These are phyloP conservation scores for Candida golubevii DNA, from an alignment of 805 yeast species.

Conservation along the genomic window DNA sequence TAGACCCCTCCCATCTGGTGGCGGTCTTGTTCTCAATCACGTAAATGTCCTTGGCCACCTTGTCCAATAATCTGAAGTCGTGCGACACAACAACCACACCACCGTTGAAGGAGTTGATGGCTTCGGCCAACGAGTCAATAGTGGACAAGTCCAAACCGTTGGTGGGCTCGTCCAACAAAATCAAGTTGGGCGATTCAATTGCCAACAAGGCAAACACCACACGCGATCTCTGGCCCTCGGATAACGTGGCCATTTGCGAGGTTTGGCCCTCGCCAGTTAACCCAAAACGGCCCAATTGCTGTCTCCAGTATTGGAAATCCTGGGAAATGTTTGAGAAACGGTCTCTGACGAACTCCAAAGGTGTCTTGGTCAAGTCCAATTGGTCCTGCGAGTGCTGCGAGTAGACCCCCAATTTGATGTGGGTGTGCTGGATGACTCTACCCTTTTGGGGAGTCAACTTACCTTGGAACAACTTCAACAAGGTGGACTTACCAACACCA, in stretches of 20 bases:
- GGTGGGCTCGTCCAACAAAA: slow-evolving; percentile 97
- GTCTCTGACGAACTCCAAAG: slow-evolving; percentile 95
- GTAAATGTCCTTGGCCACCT: slow-evolving; percentile 94
- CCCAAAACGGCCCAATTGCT: slow-evolving; percentile 96
- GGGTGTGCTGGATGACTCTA: slow-evolving; percentile 95
- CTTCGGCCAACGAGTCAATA: slow-evolving; percentile 95
- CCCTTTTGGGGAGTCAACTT: slow-evolving; percentile 84
- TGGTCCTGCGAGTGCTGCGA: slow-evolving; percentile 99
- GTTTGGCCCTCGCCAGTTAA: slow-evolving; percentile 99
- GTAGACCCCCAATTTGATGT: slow-evolving; percentile 96
- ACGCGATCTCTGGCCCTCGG: slow-evolving; percentile 99
- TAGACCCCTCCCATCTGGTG: slow-evolving; percentile 92
- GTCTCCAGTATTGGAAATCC: slow-evolving; percentile 98
- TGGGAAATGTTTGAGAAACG: slow-evolving; percentile 86
- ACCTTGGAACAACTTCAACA: slow-evolving; percentile 96
- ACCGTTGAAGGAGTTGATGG: slow-evolving; percentile 90
- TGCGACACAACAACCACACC: slow-evolving; percentile 99
- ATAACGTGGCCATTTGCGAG: slow-evolving; percentile 95
- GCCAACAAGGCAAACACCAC: slow-evolving; percentile 97
- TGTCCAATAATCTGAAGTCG: slow-evolving; percentile 96
- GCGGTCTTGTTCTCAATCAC: slow-evolving; percentile 96
- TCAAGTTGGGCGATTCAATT: slow-evolving; percentile 89
- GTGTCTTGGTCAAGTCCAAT: slow-evolving; percentile 90
- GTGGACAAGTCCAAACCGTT: slow-evolving; percentile 98
- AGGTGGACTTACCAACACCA: slow-evolving; percentile 98